These are phyloP conservation scores for Plantago elongata DNA, from an alignment of 257 asterid genomes.

Conservation along the genomic window DNA sequence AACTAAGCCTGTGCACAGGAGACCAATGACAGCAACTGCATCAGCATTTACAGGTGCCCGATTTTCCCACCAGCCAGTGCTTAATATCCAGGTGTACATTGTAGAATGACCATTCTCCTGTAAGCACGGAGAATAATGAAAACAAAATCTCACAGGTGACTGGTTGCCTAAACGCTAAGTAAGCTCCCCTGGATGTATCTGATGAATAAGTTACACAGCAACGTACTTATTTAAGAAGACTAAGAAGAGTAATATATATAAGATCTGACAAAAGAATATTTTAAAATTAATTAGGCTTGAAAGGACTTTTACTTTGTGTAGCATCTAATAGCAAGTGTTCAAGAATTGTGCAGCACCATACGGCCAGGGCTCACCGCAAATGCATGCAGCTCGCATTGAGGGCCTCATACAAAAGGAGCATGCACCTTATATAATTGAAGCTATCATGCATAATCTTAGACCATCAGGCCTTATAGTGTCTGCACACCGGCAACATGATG, in stretches of 20 bases:
- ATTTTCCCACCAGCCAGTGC: conserved; percentile 92
- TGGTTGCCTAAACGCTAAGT: not conserved
- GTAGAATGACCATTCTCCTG: conserved; percentile 88
- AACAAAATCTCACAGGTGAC: not conserved
- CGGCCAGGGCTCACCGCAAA: too few relatives aligned
- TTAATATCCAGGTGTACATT: conserved; percentile 78
- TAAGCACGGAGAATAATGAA: conserved; percentile 16
- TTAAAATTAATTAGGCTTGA: not conserved
- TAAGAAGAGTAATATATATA: not conserved
- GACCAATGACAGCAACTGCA: conserved; percentile 59
- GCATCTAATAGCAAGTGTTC: too few relatives aligned
- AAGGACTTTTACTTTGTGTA: not conserved
- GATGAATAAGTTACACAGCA: not conserved
- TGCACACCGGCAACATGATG: not conserved
- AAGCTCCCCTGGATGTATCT: not conserved
- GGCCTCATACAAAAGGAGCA: not conserved
- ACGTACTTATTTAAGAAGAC: not conserved
- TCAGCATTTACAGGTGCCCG: conserved; percentile 69
- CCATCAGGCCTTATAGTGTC: not conserved
- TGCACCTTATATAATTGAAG: not conserved
- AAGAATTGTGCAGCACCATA: too few relatives aligned
- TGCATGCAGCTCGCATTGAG: not conserved
- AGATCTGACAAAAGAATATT: too few relatives aligned
- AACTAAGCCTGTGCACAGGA: conserved; percentile 48
- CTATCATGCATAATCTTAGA: not conserved